phyloP scores from a whole-genome alignment of 805 yeast genomes.

The Hanseniaspora hatyaiensis region DNA sequence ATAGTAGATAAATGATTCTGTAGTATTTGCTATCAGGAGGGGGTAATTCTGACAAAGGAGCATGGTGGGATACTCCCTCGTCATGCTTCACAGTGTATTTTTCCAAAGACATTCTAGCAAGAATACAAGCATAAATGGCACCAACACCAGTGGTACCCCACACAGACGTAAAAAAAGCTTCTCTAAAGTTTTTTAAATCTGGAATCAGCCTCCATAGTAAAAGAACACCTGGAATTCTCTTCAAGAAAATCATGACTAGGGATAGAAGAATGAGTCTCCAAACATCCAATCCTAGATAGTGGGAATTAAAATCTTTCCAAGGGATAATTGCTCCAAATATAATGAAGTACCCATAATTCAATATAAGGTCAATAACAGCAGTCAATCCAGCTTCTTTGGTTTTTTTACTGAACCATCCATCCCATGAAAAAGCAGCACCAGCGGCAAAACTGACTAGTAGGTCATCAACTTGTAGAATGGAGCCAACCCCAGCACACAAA shows the following conservation, averaged over 20 bases:
- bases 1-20: slow-evolving; percentile 47
- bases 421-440: slow-evolving; percentile 90
- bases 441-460: slow-evolving; percentile 81
- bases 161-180: slow-evolving; percentile 87
- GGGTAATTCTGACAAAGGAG: slow-evolving; percentile 73
- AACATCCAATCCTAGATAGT: slow-evolving; percentile 48
- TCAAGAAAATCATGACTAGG: slow-evolving; percentile 56
- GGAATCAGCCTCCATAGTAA: slow-evolving; percentile 69
- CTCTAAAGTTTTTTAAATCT: slow-evolving; percentile 83
- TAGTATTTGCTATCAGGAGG: slow-evolving; percentile 78
- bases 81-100: slow-evolving; percentile 66
- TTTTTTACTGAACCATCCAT: slow-evolving; percentile 71
- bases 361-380: slow-evolving; percentile 72
- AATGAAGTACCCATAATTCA: slow-evolving; percentile 77
- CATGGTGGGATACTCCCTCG: slow-evolving; percentile 58
- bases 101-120: slow-evolving; percentile 65
- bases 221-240: slow-evolving; percentile 75
- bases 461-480: slow-evolving; percentile 81
- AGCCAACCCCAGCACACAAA: slow-evolving; percentile 79
- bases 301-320: slow-evolving; percentile 65
- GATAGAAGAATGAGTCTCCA: slow-evolving; percentile 76
- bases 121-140: slow-evolving; percentile 71
- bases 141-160: slow-evolving; percentile 97
- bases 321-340: slow-evolving; percentile 87
- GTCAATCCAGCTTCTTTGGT: slow-evolving; percentile 82